Conservation (phyloP, 2,329 filamentous ascomycete species). For the Chaetothyriales sp. region DNA sequence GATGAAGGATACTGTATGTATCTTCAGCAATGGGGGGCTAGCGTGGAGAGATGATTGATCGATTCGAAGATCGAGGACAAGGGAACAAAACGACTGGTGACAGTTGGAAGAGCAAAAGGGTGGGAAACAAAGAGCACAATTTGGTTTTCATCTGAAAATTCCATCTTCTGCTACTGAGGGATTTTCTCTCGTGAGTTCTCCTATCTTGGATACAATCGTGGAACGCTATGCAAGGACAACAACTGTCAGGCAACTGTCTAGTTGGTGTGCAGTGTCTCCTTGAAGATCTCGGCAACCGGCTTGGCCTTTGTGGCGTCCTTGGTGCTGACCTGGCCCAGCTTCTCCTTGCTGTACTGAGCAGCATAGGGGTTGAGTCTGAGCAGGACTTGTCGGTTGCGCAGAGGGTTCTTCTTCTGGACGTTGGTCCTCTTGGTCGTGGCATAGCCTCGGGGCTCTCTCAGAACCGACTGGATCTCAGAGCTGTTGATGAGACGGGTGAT, state of each 20-base stretch:
- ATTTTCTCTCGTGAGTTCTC: not conserved
- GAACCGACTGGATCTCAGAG: constrained; percentile 6
- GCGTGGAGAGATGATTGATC: too few relatives aligned
- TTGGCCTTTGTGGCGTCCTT: constrained; percentile 45
- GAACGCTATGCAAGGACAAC: not conserved
- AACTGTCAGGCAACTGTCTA: constrained; percentile 21
- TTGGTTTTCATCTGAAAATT: not conserved
- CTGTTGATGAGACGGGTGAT: constrained; percentile 52
- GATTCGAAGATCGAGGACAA: too few relatives aligned
- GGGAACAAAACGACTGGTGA: too few relatives aligned
- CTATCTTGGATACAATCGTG: not conserved
- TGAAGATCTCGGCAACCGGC: constrained; percentile 38
- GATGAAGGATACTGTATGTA: too few relatives aligned
- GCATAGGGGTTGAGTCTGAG: constrained; percentile 98
- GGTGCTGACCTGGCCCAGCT: constrained; percentile 57
- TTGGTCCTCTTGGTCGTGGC: constrained; percentile 74
- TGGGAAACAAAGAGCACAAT: not conserved
- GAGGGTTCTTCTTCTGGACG: constrained; percentile 99
- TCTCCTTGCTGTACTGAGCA: constrained; percentile 71
- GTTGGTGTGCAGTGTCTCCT: constrained; percentile 36
- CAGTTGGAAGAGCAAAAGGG: not conserved
- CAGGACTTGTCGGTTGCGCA: constrained; percentile 96
- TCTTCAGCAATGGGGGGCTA: too few relatives aligned
- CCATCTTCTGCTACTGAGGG: not conserved
- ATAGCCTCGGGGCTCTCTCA: constrained; percentile 59